These are phyloP conservation scores for Fusarium sp. DNA, from an alignment of 2,329 filamentous ascomycete species.

Conservation along the genomic window DNA sequence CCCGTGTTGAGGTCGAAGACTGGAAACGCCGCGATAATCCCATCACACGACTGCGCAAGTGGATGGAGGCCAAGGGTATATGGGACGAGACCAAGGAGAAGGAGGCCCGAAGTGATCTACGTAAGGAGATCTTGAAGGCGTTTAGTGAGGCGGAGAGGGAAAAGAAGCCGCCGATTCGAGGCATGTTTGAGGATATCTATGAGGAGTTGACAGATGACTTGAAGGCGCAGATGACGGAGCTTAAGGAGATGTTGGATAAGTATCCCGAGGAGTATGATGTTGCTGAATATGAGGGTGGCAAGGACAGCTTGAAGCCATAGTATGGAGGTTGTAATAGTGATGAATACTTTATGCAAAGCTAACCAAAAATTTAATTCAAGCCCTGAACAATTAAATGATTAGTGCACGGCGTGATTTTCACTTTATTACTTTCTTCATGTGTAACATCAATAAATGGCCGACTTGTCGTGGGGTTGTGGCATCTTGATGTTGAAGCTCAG, in stretches of 20 bases:
- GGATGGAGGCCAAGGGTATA: slow-evolving; percentile 83
- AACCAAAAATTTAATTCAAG: not conserved
- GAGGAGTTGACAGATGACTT: slow-evolving; percentile 86
- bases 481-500: too few relatives aligned
- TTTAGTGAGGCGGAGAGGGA: slow-evolving; percentile 87
- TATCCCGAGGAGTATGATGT: slow-evolving; percentile 96
- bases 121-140: slow-evolving; percentile 83
- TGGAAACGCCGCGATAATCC: slow-evolving; percentile 95
- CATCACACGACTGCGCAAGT: slow-evolving; percentile 87
- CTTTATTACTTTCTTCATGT: not conserved
- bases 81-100: slow-evolving; percentile 91
- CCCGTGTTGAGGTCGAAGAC: slow-evolving; percentile 92
- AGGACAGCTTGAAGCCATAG: slow-evolving; percentile 67
- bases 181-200: slow-evolving; percentile 90
- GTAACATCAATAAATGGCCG: not conserved
- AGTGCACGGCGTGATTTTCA: not conserved
- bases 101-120: slow-evolving; percentile 72
- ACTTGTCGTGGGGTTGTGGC: not conserved
- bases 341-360: not conserved
- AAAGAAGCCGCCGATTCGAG: slow-evolving; percentile 79
- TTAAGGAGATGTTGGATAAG: slow-evolving; percentile 81
- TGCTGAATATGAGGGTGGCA: slow-evolving; percentile 79
- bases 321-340: not conserved
- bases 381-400: not conserved
- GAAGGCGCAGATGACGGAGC: slow-evolving; percentile 76